These are phyloP conservation scores for Fistulifera solaris DNA, from an alignment of 108 stramenopile species.

Conservation along the genomic window DNA sequence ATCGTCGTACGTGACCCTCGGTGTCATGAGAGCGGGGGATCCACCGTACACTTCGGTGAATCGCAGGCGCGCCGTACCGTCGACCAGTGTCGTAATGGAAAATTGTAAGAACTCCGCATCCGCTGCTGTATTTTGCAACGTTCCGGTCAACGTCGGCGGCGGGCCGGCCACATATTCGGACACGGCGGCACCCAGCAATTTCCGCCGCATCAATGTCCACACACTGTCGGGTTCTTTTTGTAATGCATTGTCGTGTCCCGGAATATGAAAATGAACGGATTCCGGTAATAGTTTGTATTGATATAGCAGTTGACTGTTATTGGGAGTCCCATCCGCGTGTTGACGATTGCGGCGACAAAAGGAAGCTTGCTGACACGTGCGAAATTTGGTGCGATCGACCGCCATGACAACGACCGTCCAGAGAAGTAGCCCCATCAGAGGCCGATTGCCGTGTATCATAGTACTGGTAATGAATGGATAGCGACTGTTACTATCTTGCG, in stretches of 20 bases:
- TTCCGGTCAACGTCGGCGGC: conserved; percentile 55
- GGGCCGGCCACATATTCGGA: conserved; percentile 58
- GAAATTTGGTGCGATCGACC: conserved; percentile 96
- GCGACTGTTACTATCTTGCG: no score
- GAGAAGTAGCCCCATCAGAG: conserved; percentile 3
- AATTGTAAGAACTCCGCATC: conserved; percentile 63
- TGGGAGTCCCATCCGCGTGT: conserved; percentile 5
- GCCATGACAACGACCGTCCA: conserved; percentile 21
- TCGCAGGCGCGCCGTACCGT: conserved; percentile 73
- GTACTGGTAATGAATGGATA: neutral
- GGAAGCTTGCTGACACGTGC: conserved; percentile 92
- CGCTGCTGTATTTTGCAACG: conserved; percentile 37
- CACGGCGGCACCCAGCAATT: conserved; percentile 3
- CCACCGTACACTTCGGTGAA: conserved; percentile 62
- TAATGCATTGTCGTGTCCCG: neutral
- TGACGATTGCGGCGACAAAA: conserved; percentile 94
- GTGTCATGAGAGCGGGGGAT: conserved; percentile 25
- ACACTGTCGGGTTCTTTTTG: conserved; percentile 7
- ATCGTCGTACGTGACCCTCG: conserved; percentile 78
- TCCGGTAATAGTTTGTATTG: conserved; percentile 46
- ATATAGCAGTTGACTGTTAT: conserved; percentile 34
- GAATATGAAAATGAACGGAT: conserved; percentile 47
- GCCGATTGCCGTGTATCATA: neutral
- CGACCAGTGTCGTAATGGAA: conserved; percentile 44
- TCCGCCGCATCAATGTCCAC: conserved; percentile 1